Evolutionary conservation across 306 rosid species (phyloP), one percentile per base, ranked within the genome.

Genomic region (Quercus engelmannii): DNA sequence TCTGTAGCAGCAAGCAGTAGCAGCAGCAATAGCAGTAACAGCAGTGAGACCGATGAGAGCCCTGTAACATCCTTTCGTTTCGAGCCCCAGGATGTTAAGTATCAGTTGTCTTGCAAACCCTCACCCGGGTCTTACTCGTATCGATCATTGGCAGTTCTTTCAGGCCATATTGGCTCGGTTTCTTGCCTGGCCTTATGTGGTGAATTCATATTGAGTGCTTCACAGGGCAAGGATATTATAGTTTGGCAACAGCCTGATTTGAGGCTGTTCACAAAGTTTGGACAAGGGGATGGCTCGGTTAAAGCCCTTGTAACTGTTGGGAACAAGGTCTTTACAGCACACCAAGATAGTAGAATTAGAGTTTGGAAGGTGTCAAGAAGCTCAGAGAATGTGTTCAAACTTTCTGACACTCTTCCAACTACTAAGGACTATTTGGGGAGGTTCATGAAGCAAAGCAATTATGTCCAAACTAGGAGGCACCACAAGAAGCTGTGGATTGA

Each of bases 221-320:
- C 97, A 20, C 94, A 91, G 17, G 95, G 97, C 0, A 92, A 88
- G 46, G 98, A 95, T 73, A 92, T 95, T 64, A 90, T 92, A 19
- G 96, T 91, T 0, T 92, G 99, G 99, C 97, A 95, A 38, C 97
- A 95, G 65, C 99, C 97, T 20, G 96, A 92, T 75, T 83, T 95
- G 55, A 89, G 79, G 85, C 68, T 84, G 13, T 93, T 92, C 59
- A 83, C 95, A 0, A 86, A 89, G 76, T 95, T 95, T 43, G 99
- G 99, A 13, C 97, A 92, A 30, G 99, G 99, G 0, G 97, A 90
- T 4, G 99, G 99, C 0, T 91, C 97, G 0, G 97, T 95, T 0
- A 95, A 95, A 57, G 97, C 99, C 0, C 88, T 95, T 7, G 99
- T 82, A 17, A 72, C 91, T 0, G 81, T 87, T 5, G 97, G 93